Evolutionary conservation across 2,329 filamentous ascomycete genomes (phyloP).

Genomic region (Tolypocladium paradoxum): DNA sequence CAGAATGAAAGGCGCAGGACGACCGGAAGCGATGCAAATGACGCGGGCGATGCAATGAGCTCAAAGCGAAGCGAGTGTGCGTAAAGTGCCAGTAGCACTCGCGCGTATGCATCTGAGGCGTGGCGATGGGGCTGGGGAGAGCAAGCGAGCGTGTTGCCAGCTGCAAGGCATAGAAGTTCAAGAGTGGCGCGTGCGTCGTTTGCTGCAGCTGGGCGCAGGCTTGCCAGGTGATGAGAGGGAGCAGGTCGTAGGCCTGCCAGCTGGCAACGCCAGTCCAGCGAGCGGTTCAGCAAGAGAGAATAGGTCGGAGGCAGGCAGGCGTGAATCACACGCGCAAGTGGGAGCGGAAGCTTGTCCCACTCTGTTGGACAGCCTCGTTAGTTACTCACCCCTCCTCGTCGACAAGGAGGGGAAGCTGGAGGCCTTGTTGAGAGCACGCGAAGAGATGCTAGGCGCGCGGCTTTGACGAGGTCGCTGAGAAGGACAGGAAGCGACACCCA

Average conservation of each 20-base stretch:
- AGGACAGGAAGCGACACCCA: not conserved
- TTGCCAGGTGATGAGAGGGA: not conserved
- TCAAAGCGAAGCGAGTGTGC: not conserved
- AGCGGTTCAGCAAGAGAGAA: not conserved
- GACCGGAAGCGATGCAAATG: not conserved
- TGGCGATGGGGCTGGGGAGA: not conserved
- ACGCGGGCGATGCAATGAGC: not conserved
- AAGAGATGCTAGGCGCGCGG: not conserved
- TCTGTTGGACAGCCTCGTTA: not conserved
- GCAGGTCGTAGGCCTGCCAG: not conserved
- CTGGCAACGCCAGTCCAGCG: not conserved
- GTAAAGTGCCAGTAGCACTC: not conserved
- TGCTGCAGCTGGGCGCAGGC: not conserved
- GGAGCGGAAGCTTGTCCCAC: not conserved
- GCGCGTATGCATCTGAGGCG: not conserved
- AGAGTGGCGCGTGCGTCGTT: not conserved
- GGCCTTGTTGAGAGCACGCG: not conserved
- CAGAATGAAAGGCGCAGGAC: not conserved
- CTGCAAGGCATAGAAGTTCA: not conserved
- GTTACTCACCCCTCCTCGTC: not conserved
- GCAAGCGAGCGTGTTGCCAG: not conserved
- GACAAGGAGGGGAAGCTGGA: not conserved
- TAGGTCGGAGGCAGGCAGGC: not conserved
- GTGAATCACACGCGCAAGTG: not conserved
- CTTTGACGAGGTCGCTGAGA: not conserved